Evolutionary conservation across 73 alveolate genomes (phyloP).

Genomic region (Symbiodinium pilosum): DNA sequence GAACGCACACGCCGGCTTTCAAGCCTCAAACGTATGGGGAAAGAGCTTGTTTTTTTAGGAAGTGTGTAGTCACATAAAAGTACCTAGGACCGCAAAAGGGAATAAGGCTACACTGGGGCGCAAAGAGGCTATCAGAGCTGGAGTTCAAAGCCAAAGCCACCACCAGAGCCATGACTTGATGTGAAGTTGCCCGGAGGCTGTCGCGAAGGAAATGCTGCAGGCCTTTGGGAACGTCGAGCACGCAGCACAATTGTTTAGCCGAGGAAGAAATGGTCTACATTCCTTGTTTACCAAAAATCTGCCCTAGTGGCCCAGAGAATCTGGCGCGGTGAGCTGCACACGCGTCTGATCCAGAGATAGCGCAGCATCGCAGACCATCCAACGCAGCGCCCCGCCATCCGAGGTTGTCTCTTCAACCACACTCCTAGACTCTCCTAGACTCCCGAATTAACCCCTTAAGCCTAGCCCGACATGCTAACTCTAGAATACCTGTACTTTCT

Average conservation of each 20-base stretch:
- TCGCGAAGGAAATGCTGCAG: background rate
- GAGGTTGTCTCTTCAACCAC: conserved; percentile 25
- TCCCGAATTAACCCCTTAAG: no score
- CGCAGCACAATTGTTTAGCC: no score
- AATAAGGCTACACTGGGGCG: no score
- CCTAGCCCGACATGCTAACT: no score
- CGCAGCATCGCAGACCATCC: conserved; percentile 54
- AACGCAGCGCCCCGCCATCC: conserved; percentile 53
- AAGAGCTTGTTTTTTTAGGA: no score
- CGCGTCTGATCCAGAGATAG: conserved; percentile 60
- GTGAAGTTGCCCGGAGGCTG: conserved; percentile 42
- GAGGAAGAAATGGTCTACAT: no score
- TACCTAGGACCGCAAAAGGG: no score
- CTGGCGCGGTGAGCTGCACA: conserved; percentile 14
- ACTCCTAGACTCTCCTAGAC: no score
- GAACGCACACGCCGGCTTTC: background rate
- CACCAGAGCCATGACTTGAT: conserved; percentile 56
- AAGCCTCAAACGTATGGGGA: no score
- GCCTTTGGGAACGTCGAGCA: conserved; percentile 14
- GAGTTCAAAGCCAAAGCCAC: background rate
- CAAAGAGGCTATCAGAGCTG: background rate
- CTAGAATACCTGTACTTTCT: no score
- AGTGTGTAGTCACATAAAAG: no score
- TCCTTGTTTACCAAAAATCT: background rate
- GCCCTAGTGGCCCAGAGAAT: background rate